These are phyloP conservation scores for Capillidium heterosporum DNA, from an alignment of 371 early-diverging fungal genomes.

Conservation along the genomic window DNA sequence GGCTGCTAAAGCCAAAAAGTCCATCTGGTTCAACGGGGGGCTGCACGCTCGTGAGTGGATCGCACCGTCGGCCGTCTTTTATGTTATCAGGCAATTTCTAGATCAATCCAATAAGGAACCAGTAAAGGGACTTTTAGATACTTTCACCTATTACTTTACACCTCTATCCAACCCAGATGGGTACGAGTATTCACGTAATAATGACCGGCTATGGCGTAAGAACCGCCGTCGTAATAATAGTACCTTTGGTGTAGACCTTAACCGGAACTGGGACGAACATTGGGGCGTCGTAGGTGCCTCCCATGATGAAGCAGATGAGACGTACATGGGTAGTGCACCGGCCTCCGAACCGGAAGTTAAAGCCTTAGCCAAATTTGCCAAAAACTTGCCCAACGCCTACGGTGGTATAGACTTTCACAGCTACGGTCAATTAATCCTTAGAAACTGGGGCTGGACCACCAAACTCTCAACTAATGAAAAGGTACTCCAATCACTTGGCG, in stretches of 20 bases:
- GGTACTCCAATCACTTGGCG: not conserved
- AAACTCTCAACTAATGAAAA: conserved; percentile 10
- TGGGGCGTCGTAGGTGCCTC: conserved; percentile 32
- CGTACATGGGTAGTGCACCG: conserved; percentile 28
- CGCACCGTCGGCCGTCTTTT: not conserved
- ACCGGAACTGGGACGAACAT: conserved; percentile 27
- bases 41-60: conserved; percentile 6
- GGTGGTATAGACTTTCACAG: conserved; percentile 36
- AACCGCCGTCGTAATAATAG: conserved; percentile 19
- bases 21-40: not conserved
- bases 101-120: not conserved
- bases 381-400: conserved; percentile 20
- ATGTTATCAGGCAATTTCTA: not conserved
- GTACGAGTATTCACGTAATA: conserved; percentile 24
- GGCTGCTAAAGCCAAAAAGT: not conserved
- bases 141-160: conserved; percentile 24
- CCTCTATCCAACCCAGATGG: conserved; percentile 40
- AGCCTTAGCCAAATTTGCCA: conserved; percentile 21
- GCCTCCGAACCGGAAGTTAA: conserved; percentile 30
- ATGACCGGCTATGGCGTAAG: conserved; percentile 34
- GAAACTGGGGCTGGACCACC: conserved; percentile 22
- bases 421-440: conserved; percentile 22
- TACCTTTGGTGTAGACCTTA: conserved; percentile 17
- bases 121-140: conserved; percentile 11
- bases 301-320: conserved; percentile 20